Evolutionary conservation across 2,329 filamentous ascomycete species (phyloP), one percentile per base, ranked within the genome.

Genomic region (Acephala macrosclerotiorum): DNA sequence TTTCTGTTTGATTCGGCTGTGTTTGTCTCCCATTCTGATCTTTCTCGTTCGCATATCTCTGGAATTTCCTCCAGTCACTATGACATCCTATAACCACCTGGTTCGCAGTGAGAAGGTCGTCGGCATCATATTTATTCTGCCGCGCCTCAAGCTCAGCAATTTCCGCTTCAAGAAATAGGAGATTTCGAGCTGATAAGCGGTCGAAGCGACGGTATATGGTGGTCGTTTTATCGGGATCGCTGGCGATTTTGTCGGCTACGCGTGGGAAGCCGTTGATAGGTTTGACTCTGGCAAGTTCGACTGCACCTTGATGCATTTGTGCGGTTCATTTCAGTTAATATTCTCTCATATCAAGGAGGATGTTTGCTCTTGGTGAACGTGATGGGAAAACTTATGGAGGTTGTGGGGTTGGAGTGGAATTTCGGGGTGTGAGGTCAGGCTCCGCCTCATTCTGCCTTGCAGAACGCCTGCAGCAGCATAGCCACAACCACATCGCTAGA

Each of bases 201-300:
- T 69, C 61, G 26, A 69, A 71, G 16, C 67, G 47, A 14, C 65
- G n/a, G 40, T 61, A 71, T 36, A 71, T 66, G 5, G 57, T 58
- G 14, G 55, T 56, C 12, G 59, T 61, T 18, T 58, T 61, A 26
- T 69, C 67, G 2, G 33, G 35, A 53, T 66, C 64, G 26, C 65
- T 61, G 16, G 61, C 62, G 25, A 67, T 65, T 7, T 49, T 56
- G 38, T 26, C 29, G 1, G 65, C 57, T 12, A 67, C n/a, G 4
- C 22, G 14, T 7, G 62, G 58, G n/a, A 56, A 67, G 12, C 65
- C 61, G 5, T 65, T 49, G 9, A 59, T 47, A 45, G 36, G 57
- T 9, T 45, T 18, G 8, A 20, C 2, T 45, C 18, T 45, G 8
- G 12, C 42, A n/a, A n/a, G 3, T 45, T 45, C 12, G 12, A 45